Evolutionary conservation across 116 monocot genomes (phyloP), one percentile per base, ranked within the genome.

Genomic region (Posidonia oceanica): DNA sequence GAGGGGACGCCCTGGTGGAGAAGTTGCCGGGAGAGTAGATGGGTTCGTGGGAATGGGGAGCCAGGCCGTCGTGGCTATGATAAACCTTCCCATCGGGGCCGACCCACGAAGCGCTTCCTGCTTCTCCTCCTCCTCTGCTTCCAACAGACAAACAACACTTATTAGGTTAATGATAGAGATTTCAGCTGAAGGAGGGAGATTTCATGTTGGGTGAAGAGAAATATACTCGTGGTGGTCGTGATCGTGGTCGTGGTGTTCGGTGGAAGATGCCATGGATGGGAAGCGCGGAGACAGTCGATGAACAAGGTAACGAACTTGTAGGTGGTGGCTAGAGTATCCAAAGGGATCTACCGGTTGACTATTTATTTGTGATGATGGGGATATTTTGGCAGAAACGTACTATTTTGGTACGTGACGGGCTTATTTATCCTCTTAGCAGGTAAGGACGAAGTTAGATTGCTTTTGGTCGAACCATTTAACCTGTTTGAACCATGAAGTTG

Each of bases 41-140:
- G 68, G 95, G 95, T 52, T 95, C 91, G 74, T 95, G 95, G 18
- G 91, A 88, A 59, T 95, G 95, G 5, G 95, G 95, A 18, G 95
- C 95, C 61, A 95, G 76, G 40, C 95, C 95, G 48, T 95, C 95
- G 71, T 95, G 95, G 62, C 86, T 86, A 73, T 95, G 95, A 69
- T 91, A 95, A 21, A 91, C 84, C 77, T 74, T 79, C 36, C 95
- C 91, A 42, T 95, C 91, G 10, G 80, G 48, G 6, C 86, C 91
- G 12, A 88, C 83, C 77, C 78, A 95, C 17, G 89, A 80, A 10
- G 70, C 55, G 15, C 20, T 53, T 17, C 29, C 52, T 21, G 36
- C 55, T 38, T 23, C 23, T 71, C 60, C 60, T 39, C 39, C 69
- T 69, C 69, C 54, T 57, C 37, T 6, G 38, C 22, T 52, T 23